phyloP scores from a whole-genome alignment of 2,329 filamentous ascomycete genomes.

The Penicillium nordicum region DNA sequence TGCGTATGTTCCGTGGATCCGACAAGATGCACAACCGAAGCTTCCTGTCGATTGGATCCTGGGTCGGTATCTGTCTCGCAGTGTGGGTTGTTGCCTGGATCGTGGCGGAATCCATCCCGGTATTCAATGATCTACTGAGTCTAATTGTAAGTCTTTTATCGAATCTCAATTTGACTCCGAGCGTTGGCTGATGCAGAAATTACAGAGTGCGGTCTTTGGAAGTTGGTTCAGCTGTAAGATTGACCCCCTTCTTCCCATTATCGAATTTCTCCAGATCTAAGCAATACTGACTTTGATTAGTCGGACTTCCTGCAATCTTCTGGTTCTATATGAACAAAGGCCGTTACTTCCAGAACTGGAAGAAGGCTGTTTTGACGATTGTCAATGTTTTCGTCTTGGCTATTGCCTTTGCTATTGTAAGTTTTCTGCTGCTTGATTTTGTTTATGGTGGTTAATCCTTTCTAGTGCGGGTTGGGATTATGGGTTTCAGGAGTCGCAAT shows the following conservation, averaged over 20 bases:
- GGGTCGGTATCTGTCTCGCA: conserved; percentile 55
- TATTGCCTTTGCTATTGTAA: conserved; percentile 24
- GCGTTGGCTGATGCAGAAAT: conserved; percentile 7
- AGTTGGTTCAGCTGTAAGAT: conserved; percentile 60
- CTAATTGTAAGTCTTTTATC: conserved; percentile 46
- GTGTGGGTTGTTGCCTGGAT: conserved; percentile 62
- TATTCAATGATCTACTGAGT: conserved; percentile 63
- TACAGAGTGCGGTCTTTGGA: conserved; percentile 55
- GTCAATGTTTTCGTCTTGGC: conserved; percentile 22
- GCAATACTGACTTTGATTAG: conserved; percentile 14
- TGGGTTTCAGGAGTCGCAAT: conserved; percentile 28
- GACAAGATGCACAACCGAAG: conserved; percentile 52
- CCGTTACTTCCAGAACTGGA: conserved; percentile 28
- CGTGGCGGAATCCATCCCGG: conserved; percentile 66
- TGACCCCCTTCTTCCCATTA: background rate
- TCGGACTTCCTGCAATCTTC: conserved; percentile 41
- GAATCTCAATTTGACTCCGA: background rate
- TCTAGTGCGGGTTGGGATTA: conserved; percentile 26
- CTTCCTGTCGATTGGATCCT: conserved; percentile 51
- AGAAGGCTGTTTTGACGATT: conserved; percentile 29
- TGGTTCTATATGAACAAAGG: conserved; percentile 37
- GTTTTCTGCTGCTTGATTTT: background rate
- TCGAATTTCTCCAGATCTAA: background rate
- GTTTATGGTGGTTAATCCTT: conserved; percentile 1
- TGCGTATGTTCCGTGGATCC: conserved; percentile 59